Evolutionary conservation across 2,329 filamentous ascomycete species (phyloP), one percentile per base, ranked within the genome.

Genomic region (Sporothrix euskadiensis): DNA sequence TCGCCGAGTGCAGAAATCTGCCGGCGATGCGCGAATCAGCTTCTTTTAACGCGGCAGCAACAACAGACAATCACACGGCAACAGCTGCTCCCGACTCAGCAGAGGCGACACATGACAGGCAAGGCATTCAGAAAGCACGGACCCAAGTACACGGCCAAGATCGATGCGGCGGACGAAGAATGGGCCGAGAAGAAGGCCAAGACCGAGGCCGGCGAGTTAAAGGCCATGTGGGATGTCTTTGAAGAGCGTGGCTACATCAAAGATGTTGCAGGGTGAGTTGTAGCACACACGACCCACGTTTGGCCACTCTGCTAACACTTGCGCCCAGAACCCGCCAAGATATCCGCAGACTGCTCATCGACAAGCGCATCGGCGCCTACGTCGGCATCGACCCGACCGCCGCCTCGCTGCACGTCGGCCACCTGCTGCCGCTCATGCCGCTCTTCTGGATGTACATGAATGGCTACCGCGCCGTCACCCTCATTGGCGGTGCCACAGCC

Each of bases 381-480:
- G 91, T 93, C 71, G 93, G 93, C 77, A 88, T 96, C 78, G 93
- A 97, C 79, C 92, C 93, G 5, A 96, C 93, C 0, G 92, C 92
- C 16, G 85, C 88, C 73, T 96, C 93, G 1, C 84, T 96, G 74
- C 93, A 97, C 78, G 85, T 96, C 65, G 93, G 93, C 73, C 92
- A 97, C 79, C 85, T 97, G 6, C 84, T 96, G 16, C 91, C 93
- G 30, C 85, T 95, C 72, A 96, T 96, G 93, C 88, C 92, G 19
- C 84, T 95, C 32, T 94, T 94, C 83, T 95, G 92, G 91, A 88
- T 94, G 84, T 94, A 93, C 82, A 84, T 94, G 76, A 85, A 94
- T 79, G 93, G 93, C 32, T 90, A 91, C 80, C 84, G 88, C 44
- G 86, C 90, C 35, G 84, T 92, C 69, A 90, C 88, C 54, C 83